These are phyloP conservation scores for Pythium oligandrum DNA, from an alignment of 352 stramenopile species.

Conservation along the genomic window DNA sequence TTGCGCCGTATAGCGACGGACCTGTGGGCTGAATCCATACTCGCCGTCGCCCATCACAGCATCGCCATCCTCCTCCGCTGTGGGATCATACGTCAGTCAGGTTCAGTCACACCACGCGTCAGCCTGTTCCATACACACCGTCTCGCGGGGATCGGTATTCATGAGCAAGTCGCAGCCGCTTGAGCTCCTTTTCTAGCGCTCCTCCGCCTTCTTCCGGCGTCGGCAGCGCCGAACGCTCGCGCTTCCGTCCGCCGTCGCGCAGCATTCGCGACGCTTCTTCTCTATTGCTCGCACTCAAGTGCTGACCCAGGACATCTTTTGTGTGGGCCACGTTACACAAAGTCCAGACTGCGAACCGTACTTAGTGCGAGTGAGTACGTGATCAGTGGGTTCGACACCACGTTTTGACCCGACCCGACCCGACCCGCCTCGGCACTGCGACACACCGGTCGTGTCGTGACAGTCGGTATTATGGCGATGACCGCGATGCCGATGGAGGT, in stretches of 20 bases:
- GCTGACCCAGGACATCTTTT: not conserved
- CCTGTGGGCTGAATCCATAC: conserved; percentile 1
- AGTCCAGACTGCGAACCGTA: too few species aligned
- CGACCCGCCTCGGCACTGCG: too few species aligned
- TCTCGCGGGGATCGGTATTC: conserved; percentile 23
- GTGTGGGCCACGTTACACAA: not conserved
- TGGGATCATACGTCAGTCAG: too few species aligned
- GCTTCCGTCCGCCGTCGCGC: conserved; percentile 26
- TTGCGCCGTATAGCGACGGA: not conserved
- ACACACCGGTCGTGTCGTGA: too few species aligned
- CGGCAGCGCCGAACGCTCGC: conserved; percentile 22
- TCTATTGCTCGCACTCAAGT: too few species aligned
- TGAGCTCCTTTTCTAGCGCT: conserved; percentile 67
- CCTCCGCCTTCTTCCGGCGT: conserved; percentile 18
- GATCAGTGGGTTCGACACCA: too few species aligned
- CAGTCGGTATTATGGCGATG: too few species aligned
- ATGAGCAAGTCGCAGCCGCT: conserved; percentile 64
- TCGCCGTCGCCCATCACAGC: not conserved
- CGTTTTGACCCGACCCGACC: too few species aligned
- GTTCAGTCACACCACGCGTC: too few species aligned
- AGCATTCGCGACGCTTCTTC: conserved; percentile 3
- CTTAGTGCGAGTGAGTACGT: not conserved
- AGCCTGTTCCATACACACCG: not conserved
- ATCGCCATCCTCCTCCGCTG: conserved; percentile 4
- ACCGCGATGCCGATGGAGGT: too few species aligned